Percentiles rank a stretch among this genome's conserved stretches.
phyloP scores from a whole-genome alignment of 148 eudicot species.

The Pharnaceum exiguum region DNA sequence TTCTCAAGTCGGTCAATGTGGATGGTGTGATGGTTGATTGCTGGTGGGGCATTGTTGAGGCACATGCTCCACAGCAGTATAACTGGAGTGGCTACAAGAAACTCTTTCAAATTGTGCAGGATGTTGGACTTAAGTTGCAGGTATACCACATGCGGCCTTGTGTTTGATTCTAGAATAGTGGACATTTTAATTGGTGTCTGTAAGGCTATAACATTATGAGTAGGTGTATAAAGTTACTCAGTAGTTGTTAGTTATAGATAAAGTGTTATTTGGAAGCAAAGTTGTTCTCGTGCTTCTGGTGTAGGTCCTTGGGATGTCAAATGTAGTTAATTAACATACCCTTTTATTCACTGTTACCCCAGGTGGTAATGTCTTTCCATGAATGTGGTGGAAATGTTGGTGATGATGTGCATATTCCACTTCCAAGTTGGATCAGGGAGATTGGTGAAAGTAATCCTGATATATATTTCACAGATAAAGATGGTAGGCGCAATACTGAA shows the following conservation, averaged over 20 bases:
- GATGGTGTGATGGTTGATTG: conserved; percentile 97
- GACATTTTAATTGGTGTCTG: not conserved
- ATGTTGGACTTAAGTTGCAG: conserved; percentile 69
- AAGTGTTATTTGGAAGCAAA: too few relatives aligned
- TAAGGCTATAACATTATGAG: too few relatives aligned
- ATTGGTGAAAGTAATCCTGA: conserved; percentile 77
- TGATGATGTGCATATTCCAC: conserved; percentile 80
- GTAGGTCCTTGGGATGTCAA: not conserved
- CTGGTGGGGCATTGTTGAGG: conserved; percentile 99
- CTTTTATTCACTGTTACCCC: conserved; percentile 5
- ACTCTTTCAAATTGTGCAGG: conserved; percentile 66
- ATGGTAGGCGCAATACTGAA: conserved; percentile 62
- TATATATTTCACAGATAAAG: conserved; percentile 71
- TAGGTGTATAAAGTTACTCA: too few relatives aligned
- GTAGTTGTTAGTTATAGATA: too few relatives aligned
- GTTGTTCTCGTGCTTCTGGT: too few relatives aligned
- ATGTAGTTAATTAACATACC: not conserved
- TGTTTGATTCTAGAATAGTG: not conserved
- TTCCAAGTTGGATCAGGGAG: conserved; percentile 78
- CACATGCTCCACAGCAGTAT: conserved; percentile 60
- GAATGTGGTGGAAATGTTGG: conserved; percentile 91
- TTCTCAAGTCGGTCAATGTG: conserved; percentile 61
- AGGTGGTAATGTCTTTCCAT: conserved; percentile 95
- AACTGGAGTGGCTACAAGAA: conserved; percentile 78
- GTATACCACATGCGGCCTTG: conserved; percentile 19